Evolutionary conservation across 2,329 filamentous ascomycete genomes (phyloP), one percentile per base, ranked within the genome.

Genomic region (Beauveria asiatica): DNA sequence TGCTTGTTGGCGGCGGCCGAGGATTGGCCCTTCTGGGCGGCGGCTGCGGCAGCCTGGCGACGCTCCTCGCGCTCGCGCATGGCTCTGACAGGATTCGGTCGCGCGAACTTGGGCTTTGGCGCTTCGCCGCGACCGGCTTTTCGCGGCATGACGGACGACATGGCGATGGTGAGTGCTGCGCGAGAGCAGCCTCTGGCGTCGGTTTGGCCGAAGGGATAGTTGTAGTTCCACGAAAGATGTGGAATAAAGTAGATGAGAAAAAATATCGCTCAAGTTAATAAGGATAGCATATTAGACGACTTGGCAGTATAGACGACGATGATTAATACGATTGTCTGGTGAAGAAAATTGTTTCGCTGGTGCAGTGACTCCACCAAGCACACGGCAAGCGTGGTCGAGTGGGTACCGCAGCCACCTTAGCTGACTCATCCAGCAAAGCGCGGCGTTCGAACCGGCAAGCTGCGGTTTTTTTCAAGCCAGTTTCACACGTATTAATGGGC

Each of bases 51-150:
- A 3, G 73, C 74, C 62, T 74, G 72, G 55, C 75, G 75, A 19
- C 76, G 74, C 67, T 78, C 77, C 64, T 79, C 75, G 44, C 77
- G 77, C 65, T 83, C 80, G 57, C 80, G 76, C 69, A 83, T 77
- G 51, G 79, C 80, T 59, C 80, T 77, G 62, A 78, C 73, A 21
- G 77, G 73, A 59, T 79, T 80, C n/a, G 78, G 69, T 48, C 76
- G 68, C 63, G 72, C 71, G 61, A 76, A 78, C 62, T 71, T 75
- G 39, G 72, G 77, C 72, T 71, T 76, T 62, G 66, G 69, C 49
- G 65, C 64, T 58, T 59, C 65, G 62, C 58, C 61, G 59, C 69
- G 66, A 48, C 67, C 63, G 66, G 64, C 64, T 70, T 70, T 67
- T 58, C 76, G 74, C 48, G 73, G 78, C 56, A 79, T 67, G 60